Conservation (phyloP, 192 early-diverging fungal species). For the Thamnidium elegans region DNA sequence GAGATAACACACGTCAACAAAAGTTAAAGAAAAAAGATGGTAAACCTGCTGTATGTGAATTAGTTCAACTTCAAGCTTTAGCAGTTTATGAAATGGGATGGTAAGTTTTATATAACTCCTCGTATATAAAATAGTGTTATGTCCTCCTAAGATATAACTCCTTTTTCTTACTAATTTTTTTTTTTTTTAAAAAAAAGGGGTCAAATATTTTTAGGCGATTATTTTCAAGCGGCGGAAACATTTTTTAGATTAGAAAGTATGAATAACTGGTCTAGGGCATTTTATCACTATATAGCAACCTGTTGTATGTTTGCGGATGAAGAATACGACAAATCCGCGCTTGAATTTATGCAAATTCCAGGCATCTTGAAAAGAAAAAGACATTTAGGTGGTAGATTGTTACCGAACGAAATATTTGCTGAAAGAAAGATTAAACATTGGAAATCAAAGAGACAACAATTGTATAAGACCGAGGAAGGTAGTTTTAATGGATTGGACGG, state of each 20-base stretch:
- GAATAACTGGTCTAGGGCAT: slow-evolving; percentile 37
- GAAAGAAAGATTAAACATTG: slow-evolving; percentile 26
- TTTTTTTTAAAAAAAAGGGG: slow-evolving; percentile 22
- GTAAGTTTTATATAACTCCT: slow-evolving; percentile 9
- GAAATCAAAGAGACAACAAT: background rate
- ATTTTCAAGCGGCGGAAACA: slow-evolving; percentile 42
- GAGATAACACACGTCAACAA: background rate
- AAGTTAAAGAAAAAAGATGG: background rate
- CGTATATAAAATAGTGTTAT: background rate
- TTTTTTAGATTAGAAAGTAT: slow-evolving; percentile 42
- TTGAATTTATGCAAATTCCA: slow-evolving; percentile 37
- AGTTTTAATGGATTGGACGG: slow-evolving; percentile 11
- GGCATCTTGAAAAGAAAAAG: slow-evolving; percentile 13
- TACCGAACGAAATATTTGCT: slow-evolving; percentile 35
- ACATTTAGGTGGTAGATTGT: slow-evolving; percentile 13
- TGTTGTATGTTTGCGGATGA: slow-evolving; percentile 40
- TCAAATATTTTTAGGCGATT: slow-evolving; percentile 36
- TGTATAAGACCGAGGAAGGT: background rate
- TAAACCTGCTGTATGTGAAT: slow-evolving; percentile 23
- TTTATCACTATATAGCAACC: slow-evolving; percentile 41
- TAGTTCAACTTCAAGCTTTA: slow-evolving; percentile 27
- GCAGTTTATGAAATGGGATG: slow-evolving; percentile 40
- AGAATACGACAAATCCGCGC: slow-evolving; percentile 35
- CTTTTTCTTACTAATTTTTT: slow-evolving; percentile 2
- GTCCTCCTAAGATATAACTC: background rate